Conservation (phyloP, 495 filamentous ascomycete genomes). For the Friedmanniomyces simplex region DNA sequence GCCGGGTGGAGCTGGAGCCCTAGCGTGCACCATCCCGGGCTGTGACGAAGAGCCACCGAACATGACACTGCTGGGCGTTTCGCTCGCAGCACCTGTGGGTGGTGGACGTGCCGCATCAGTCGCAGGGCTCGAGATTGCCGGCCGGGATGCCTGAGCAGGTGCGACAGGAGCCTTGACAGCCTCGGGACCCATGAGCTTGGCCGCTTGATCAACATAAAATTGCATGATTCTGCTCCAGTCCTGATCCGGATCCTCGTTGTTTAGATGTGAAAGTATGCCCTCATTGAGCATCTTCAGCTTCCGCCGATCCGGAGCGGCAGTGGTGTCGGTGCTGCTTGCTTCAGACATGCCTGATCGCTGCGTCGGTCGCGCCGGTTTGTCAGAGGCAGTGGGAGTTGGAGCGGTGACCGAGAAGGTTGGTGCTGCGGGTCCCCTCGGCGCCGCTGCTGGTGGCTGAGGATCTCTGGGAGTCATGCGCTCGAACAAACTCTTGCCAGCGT, state of each 20-base stretch:
- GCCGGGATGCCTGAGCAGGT: not conserved
- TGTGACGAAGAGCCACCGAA: not conserved
- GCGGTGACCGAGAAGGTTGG: slow-evolving; percentile 1
- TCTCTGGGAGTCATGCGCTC: slow-evolving; percentile 9
- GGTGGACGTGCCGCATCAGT: not conserved
- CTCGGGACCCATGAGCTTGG: slow-evolving; percentile 6
- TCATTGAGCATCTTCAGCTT: slow-evolving; percentile 18
- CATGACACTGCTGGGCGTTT: not conserved
- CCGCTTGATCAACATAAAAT: slow-evolving; percentile 12
- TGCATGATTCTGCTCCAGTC: slow-evolving; percentile 19
- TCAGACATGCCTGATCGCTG: not conserved
- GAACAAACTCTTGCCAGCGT: slow-evolving; percentile 15
- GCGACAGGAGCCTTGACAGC: not conserved
- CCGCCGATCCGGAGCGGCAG: not conserved
- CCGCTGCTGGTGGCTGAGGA: slow-evolving; percentile 2
- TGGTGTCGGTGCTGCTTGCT: not conserved
- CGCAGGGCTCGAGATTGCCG: not conserved
- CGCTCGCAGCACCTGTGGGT: not conserved
- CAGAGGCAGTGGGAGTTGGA: not conserved
- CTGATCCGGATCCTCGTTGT: slow-evolving; percentile 5
- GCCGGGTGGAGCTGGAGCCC: not conserved
- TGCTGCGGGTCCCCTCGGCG: slow-evolving; percentile 1
- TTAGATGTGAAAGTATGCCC: slow-evolving; percentile 16
- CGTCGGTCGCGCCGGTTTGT: not conserved
- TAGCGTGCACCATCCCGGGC: not conserved